Evolutionary conservation across 179 eudicot species (phyloP).

Genomic region (Sideroxylon spinosum): DNA sequence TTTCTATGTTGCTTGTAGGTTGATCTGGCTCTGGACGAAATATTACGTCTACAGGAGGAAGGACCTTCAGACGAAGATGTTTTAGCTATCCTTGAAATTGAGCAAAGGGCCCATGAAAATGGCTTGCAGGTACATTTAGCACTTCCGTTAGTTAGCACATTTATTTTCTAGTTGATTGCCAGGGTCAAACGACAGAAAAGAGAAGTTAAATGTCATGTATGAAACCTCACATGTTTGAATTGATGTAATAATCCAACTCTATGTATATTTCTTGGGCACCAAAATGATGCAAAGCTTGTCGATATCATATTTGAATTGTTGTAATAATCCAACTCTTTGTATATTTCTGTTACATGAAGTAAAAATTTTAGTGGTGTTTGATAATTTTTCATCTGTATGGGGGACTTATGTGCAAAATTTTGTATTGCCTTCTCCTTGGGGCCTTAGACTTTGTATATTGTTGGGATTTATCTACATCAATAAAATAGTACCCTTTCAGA

Average conservation of each 20-base stretch:
- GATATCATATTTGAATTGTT: too few species aligned
- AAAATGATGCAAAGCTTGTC: too few species aligned
- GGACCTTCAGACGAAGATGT: slow-evolving; percentile 81
- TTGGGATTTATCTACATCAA: too few species aligned
- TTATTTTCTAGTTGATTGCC: not conserved
- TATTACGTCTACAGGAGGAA: slow-evolving; percentile 65
- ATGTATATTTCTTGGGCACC: not conserved
- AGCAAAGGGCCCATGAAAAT: slow-evolving; percentile 91
- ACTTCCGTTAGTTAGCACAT: not conserved
- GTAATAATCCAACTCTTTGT: too few species aligned
- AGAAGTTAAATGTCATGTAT: not conserved
- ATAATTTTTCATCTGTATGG: too few species aligned
- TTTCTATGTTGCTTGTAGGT: slow-evolving; percentile 39
- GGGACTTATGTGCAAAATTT: too few species aligned
- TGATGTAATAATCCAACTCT: not conserved
- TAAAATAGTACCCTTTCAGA: too few species aligned
- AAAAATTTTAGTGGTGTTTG: too few species aligned
- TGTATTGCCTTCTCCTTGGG: too few species aligned
- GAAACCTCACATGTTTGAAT: not conserved
- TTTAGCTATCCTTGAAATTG: slow-evolving; percentile 73
- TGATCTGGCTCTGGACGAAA: slow-evolving; percentile 73
- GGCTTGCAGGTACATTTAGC: slow-evolving; percentile 61
- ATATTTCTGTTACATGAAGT: too few species aligned
- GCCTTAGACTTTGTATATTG: too few species aligned
- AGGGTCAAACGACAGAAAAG: not conserved